Percentiles rank a stretch among this genome's conserved stretches.
Evolutionary conservation across 2,329 filamentous ascomycete genomes (phyloP).

Genomic region (Microascus cirrosus): DNA sequence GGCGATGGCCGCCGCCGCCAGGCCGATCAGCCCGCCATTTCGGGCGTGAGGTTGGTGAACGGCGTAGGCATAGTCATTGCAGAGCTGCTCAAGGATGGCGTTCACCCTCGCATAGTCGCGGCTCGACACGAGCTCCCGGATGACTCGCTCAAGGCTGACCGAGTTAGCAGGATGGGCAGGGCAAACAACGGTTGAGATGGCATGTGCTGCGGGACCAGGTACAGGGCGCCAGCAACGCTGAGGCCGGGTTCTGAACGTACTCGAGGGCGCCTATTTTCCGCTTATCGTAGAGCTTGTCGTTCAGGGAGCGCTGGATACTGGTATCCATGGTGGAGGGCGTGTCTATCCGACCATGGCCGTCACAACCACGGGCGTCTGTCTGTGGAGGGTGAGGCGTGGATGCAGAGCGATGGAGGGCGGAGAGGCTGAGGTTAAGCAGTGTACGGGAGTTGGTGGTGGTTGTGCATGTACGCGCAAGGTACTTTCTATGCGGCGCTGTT

Average conservation of each 20-base stretch:
- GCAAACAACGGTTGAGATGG: background rate
- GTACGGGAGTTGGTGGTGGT: background rate
- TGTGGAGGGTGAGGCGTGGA: background rate
- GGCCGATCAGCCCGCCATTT: slow-evolving; percentile 89
- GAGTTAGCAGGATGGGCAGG: slow-evolving; percentile 2
- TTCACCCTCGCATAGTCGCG: slow-evolving; percentile 73
- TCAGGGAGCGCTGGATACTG: slow-evolving; percentile 79
- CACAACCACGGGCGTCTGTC: background rate
- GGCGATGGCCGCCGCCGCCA: slow-evolving; percentile 92
- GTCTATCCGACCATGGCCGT: background rate
- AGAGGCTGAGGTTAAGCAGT: background rate
- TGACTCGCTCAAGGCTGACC: slow-evolving; percentile 68
- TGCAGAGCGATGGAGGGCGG: background rate
- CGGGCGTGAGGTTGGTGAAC: slow-evolving; percentile 93
- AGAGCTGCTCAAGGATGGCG: slow-evolving; percentile 88
- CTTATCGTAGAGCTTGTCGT: slow-evolving; percentile 98
- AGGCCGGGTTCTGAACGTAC: slow-evolving; percentile 39
- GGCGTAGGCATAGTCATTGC: slow-evolving; percentile 94
- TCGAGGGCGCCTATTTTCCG: slow-evolving; percentile 93
- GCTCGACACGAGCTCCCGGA: slow-evolving; percentile 68
- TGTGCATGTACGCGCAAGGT: no score
- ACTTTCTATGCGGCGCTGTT: no score
- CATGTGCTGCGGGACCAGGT: background rate
- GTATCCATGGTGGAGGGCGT: slow-evolving; percentile 57
- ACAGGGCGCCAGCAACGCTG: no score